Evolutionary conservation across 2,329 filamentous ascomycete species (phyloP).

Genomic region (Apiospora phragmitis): DNA sequence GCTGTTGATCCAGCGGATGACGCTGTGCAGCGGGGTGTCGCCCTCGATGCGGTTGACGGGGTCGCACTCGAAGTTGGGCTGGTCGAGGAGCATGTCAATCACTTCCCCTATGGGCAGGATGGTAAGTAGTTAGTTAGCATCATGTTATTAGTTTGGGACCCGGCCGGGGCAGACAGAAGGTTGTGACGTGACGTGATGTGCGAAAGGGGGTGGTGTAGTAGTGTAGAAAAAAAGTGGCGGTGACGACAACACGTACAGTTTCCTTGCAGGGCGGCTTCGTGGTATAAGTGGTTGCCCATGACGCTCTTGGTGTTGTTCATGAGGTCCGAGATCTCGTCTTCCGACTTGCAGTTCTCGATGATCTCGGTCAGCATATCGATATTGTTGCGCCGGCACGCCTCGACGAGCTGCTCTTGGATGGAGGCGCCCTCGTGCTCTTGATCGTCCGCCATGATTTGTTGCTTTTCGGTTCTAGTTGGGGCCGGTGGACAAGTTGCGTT

Average conservation of each 20-base stretch:
- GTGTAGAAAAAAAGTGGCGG: not conserved
- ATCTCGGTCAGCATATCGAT: conserved; percentile 78
- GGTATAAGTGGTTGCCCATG: conserved; percentile 85
- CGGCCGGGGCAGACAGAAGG: not conserved
- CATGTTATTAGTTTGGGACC: conserved; percentile 7
- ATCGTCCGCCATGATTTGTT: not conserved
- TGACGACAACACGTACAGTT: conserved; percentile 64
- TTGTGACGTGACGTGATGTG: not conserved
- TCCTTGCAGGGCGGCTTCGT: conserved; percentile 82
- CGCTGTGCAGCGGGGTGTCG: conserved; percentile 79
- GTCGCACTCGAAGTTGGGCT: conserved; percentile 84
- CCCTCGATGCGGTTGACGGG: conserved; percentile 68
- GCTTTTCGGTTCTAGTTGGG: not conserved
- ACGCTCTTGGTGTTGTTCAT: conserved; percentile 86
- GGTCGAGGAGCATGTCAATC: conserved; percentile 80
- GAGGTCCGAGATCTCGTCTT: conserved; percentile 69
- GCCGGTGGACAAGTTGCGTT: not conserved
- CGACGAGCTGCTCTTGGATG: conserved; percentile 81
- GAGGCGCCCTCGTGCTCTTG: conserved; percentile 69
- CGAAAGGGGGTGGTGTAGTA: not conserved
- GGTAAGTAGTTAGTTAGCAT: not conserved
- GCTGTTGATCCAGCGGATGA: conserved; percentile 73
- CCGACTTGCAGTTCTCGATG: conserved; percentile 60
- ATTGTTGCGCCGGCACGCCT: conserved; percentile 93
- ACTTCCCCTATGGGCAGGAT: conserved; percentile 65